phyloP scores from a whole-genome alignment of 768 basidiomycete genomes.

The Erythrobasidium yunnanense region DNA sequence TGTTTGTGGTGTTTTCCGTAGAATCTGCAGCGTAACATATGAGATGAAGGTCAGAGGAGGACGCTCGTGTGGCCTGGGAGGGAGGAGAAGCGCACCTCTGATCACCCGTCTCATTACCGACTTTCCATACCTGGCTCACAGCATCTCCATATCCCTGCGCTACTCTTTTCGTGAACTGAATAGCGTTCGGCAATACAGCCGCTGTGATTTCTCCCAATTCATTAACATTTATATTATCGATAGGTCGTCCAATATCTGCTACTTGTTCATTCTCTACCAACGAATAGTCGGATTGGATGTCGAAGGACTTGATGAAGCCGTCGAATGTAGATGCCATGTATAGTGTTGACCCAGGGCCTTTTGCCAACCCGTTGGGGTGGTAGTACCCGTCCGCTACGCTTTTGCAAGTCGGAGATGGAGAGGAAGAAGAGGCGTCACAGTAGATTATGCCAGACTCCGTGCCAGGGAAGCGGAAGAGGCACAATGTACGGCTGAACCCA shows the following conservation, averaged over 20 bases:
- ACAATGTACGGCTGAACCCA: too few species aligned
- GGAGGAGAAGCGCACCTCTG: constrained; percentile 45
- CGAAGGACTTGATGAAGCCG: constrained; percentile 50
- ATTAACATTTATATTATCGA: constrained; percentile 59
- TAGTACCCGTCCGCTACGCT: constrained; percentile 49
- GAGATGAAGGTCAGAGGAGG: too few species aligned
- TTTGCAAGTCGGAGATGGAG: constrained; percentile 48
- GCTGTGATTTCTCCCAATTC: constrained; percentile 54
- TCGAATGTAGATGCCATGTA: constrained; percentile 50
- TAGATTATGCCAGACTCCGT: constrained; percentile 52
- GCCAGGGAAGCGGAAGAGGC: constrained; percentile 29
- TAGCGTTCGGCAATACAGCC: constrained; percentile 48
- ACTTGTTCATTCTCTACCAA: constrained; percentile 52
- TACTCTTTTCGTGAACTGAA: constrained; percentile 38
- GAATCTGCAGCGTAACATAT: constrained; percentile 45
- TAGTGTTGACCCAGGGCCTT: constrained; percentile 41
- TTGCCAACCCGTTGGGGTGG: constrained; percentile 55
- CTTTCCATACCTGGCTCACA: constrained; percentile 4
- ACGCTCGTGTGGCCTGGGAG: constrained; percentile 50
- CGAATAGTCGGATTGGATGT: constrained; percentile 53
- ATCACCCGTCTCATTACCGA: constrained; percentile 45
- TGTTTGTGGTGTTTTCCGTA: constrained; percentile 28
- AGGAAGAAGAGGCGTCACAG: constrained; percentile 52
- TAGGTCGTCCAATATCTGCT: constrained; percentile 36
- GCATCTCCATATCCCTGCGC: neutral